These are phyloP conservation scores for Omphalotus olearius DNA, from an alignment of 1,284 basidiomycete genomes.

Conservation along the genomic window DNA sequence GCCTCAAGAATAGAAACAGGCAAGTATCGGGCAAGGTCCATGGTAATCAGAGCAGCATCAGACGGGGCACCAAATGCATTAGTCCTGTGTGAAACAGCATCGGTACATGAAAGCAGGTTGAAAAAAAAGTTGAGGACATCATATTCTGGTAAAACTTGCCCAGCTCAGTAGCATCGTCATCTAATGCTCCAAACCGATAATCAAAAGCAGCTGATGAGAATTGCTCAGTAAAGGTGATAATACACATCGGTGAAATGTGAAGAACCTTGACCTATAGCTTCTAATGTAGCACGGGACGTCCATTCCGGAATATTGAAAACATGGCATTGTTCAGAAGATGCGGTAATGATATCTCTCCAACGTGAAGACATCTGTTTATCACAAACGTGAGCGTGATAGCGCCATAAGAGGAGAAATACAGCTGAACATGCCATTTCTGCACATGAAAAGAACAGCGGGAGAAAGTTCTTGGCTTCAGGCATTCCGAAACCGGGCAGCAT, in stretches of 20 bases:
- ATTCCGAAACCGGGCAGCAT: slow-evolving; percentile 40
- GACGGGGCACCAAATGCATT: slow-evolving; percentile 10
- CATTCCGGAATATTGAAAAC: slow-evolving; percentile 38
- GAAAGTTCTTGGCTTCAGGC: slow-evolving; percentile 33
- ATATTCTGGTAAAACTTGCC: slow-evolving; percentile 9
- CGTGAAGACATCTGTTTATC: slow-evolving; percentile 34
- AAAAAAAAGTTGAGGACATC: not conserved
- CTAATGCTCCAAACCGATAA: slow-evolving; percentile 12
- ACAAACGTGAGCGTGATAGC: not conserved
- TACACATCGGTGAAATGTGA: too few relatives aligned
- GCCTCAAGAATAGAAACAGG: slow-evolving; percentile 5
- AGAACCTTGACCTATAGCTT: slow-evolving; percentile 42
- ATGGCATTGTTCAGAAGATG: slow-evolving; percentile 27
- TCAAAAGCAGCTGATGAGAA: slow-evolving; percentile 11
- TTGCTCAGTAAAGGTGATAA: too few relatives aligned
- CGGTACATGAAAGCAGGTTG: not conserved
- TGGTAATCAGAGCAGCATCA: not conserved
- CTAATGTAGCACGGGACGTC: slow-evolving; percentile 37
- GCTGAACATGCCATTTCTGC: slow-evolving; percentile 25
- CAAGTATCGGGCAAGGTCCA: slow-evolving; percentile 3
- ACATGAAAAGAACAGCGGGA: slow-evolving; percentile 30
- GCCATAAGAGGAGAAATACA: not conserved
- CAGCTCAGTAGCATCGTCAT: slow-evolving; percentile 2
- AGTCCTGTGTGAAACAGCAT: not conserved
- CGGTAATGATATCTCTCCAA: slow-evolving; percentile 37